Evolutionary conservation across 129 eudicot genomes (phyloP), one percentile per base, ranked within the genome.

Genomic region (Flaveria brownii): DNA sequence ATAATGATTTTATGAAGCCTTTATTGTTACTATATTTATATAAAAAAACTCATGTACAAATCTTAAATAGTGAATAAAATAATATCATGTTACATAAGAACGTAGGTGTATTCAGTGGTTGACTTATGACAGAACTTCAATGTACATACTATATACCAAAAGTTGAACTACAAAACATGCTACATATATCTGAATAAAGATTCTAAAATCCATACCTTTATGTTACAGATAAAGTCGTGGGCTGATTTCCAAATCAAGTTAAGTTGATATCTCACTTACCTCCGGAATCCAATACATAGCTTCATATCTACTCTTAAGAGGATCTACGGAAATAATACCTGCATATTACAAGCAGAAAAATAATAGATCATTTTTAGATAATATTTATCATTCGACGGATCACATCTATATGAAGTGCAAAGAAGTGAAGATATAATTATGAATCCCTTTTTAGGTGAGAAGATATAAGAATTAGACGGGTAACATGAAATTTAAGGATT

Each of bases 271-370:
- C 49, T 17, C 11, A 55, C 41, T 25, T 42, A 2, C 68, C 74
- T 67, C 33, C 33, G 66, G 16, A 67, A 42, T 20, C 33, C 26
- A 25, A 25, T 7, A 17, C 42, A 54, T 14, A 5, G n/a, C 28
- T 64, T 52, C 20, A 16, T 39, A 51, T 67, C 11, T 43, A 56
- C 39, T 66, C 47, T 76, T 46, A 68, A 68, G 87, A 33, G 20
- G 84, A 80, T 17, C 76, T 85, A 2, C 86, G 75, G 22, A 68
- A 83, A 74, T 86, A 86, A 70, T 86, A 86, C 79, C 91, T 84
- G 84, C 64, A 81, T 22, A 63, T 28, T 22, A 28, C 41, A 63
- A 84, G 26, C 16, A 49, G 18, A 76, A 18, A 72, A 54, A 9
- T 17, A n/a, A 6, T 56, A 59, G 68, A 68, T 10, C 65, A 51